These are phyloP conservation scores for Blumeriella jaapii DNA, from an alignment of 2,329 filamentous ascomycete species.

Conservation along the genomic window DNA sequence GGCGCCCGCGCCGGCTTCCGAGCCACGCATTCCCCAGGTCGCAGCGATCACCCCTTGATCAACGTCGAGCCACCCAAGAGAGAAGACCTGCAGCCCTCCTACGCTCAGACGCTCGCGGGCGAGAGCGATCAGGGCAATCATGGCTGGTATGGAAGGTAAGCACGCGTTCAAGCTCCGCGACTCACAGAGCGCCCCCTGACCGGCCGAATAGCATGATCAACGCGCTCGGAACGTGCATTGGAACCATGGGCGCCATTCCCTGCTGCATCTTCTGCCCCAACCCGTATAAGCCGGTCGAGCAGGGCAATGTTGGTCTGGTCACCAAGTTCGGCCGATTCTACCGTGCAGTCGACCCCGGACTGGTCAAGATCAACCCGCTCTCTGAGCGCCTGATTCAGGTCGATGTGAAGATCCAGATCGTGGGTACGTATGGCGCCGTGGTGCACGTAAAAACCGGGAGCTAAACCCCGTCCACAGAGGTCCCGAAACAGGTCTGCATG, in stretches of 20 bases:
- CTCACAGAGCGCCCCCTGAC: conserved; percentile 4
- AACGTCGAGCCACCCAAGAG: conserved; percentile 67
- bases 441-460: not conserved
- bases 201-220: conserved; percentile 42
- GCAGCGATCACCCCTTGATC: conserved; percentile 38
- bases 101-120: conserved; percentile 51
- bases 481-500: conserved; percentile 95
- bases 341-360: conserved; percentile 88
- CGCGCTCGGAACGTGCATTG: conserved; percentile 59
- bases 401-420: conserved; percentile 98
- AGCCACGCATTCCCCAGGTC: conserved; percentile 13
- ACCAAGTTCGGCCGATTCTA: conserved; percentile 94
- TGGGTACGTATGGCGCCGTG: conserved; percentile 35
- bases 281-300: conserved; percentile 82
- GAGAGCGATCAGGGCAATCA: conserved; percentile 56
- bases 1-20: conserved; percentile 12
- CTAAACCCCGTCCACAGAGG: conserved; percentile 40
- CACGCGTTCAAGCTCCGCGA: conserved; percentile 14
- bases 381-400: conserved; percentile 83
- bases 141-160: conserved; percentile 85
- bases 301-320: conserved; percentile 90
- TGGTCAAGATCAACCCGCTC: conserved; percentile 94
- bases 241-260: conserved; percentile 73
- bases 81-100: conserved; percentile 68
- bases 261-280: conserved; percentile 91